Percentiles rank a stretch among this genome's conserved stretches.
phyloP scores from a whole-genome alignment of 2,329 filamentous ascomycete genomes.

The Fusarium lyarnte region DNA sequence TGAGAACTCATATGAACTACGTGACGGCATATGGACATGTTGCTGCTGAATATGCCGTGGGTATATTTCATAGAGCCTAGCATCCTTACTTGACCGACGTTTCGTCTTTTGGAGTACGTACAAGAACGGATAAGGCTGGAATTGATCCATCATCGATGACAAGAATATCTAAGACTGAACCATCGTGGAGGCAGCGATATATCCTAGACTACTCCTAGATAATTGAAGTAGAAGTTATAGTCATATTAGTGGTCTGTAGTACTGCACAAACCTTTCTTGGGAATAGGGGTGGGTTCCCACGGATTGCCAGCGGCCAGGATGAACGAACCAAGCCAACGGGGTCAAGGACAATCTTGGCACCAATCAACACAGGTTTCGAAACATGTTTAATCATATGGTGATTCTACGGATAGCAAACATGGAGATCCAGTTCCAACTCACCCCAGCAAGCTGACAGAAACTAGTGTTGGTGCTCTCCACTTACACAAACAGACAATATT shows the following conservation, averaged over 20 bases:
- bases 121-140: neutral
- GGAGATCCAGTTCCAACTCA: neutral
- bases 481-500: neutral
- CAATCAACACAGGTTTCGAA: neutral
- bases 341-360: neutral
- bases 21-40: constrained; percentile 20
- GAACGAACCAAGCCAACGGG: neutral
- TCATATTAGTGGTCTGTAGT: accelerated
- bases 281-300: neutral
- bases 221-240: neutral
- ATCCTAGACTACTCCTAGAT: neutral
- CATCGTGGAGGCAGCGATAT: neutral
- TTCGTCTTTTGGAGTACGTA: neutral
- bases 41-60: constrained; percentile 23
- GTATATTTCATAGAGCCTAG: constrained; percentile 9
- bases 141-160: neutral
- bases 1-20: constrained; percentile 36
- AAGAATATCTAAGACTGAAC: neutral
- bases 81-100: neutral
- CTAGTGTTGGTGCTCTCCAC: neutral
- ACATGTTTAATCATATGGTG: neutral
- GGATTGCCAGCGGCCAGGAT: neutral
- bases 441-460: neutral
- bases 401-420: neutral
- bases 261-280: neutral